Base-by-base conservation (phyloP, 2,329 filamentous ascomycete genomes). In the Apiospora sp. region DNA sequence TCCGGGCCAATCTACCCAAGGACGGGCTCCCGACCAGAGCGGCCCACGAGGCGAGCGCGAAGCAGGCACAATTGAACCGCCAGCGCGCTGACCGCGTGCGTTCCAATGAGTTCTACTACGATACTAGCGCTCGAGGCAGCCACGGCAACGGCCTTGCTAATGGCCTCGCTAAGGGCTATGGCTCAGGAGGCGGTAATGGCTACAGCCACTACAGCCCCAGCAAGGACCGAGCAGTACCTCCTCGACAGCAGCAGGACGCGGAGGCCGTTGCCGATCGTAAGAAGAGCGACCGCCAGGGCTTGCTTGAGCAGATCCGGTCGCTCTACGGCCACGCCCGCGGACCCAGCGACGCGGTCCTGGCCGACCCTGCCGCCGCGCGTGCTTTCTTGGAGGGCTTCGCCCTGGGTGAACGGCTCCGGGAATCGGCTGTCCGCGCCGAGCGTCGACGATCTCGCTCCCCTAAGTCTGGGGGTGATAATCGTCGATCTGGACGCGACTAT, bases 351-450 rank as follows among this genome's bases (percentile, higher is more conserved):
- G 51, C 67, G 1, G 72, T 78, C 16, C 64, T 79, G 22, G 67
- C 71, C 22, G 74, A 79, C 48, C 74, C 78, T n/a, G 24, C 75
- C 48, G 77, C 78, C 13, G 73, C 75, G 2, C 77, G 75, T 44
- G 78, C 77, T 69, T 81, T 77, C 68, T 71, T 81, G 37, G 74
- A 80, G 71, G 79, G 79, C 41, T 75, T 80, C 22, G 75, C 77
- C 16, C 30, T 79, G 34, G 77, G 78, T 6, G 24, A 41, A 10
- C 68, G 48, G 10, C 69, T 77, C 16, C 67, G 48, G 0, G 70
- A 69, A 14, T 49, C 68, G 13, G 64, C 71, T 30, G 51, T 22
- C 14, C 58, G 54, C 24, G 64, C n/a, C 71, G 64, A 71, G 61
- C 61, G 64, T 12, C 64, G 48, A 41, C 72, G 69, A 41, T 64